A percentile compares a stretch with the other conserved stretches of the same genome.
Evolutionary conservation across 768 basidiomycete genomes (phyloP).

Genomic region (Pleurotus tuoliensis): DNA sequence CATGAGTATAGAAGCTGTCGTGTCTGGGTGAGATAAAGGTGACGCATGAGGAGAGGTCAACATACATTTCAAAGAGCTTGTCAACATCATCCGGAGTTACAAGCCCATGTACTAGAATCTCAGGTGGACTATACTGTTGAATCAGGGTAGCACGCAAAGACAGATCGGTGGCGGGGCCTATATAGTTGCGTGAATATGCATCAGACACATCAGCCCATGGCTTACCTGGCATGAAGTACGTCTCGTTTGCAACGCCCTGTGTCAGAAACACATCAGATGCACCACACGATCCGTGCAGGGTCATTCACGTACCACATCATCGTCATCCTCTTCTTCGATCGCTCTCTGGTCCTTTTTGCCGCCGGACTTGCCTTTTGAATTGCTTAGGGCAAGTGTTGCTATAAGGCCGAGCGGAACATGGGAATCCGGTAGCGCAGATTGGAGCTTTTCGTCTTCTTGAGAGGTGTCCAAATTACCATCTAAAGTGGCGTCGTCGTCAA

Average conservation of each 20-base stretch:
- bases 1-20: conserved; percentile 63
- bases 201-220: conserved; percentile 3
- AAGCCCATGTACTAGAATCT: conserved; percentile 76
- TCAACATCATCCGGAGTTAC: conserved; percentile 78
- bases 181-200: background rate
- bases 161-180: conserved; percentile 72
- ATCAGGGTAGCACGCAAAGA: conserved; percentile 66
- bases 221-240: conserved; percentile 75
- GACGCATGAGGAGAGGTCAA: conserved; percentile 11
- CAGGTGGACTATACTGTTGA: conserved; percentile 75
- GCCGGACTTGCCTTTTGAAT: conserved; percentile 28
- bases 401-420: conserved; percentile 75
- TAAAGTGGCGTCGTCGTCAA: conserved; percentile 23
- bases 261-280: conserved; percentile 4
- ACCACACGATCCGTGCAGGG: conserved; percentile 2
- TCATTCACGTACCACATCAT: conserved; percentile 49
- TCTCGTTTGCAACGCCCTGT: conserved; percentile 77
- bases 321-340: conserved; percentile 45
- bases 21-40: conserved; percentile 2
- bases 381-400: conserved; percentile 65
- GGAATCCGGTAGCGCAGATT: conserved; percentile 57
- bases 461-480: conserved; percentile 22
- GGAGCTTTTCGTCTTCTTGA: conserved; percentile 42
- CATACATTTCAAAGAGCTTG: conserved; percentile 80
- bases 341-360: conserved; percentile 33